Conservation (phyloP, 441 rosid species). For the Populus hybrid region DNA sequence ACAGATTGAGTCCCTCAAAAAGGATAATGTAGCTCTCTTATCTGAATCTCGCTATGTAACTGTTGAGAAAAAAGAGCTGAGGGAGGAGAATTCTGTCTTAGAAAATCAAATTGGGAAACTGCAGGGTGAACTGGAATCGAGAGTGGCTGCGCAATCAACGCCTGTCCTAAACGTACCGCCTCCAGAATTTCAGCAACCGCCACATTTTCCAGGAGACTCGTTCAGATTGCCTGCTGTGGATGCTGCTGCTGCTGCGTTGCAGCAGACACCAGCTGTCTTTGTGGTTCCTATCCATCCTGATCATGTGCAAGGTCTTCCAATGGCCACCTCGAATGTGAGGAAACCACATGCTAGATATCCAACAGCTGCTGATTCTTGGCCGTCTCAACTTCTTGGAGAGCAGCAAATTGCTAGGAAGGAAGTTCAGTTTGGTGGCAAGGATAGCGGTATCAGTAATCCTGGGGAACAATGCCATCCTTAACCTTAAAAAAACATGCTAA, state of each 20-base stretch:
- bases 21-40: constrained; percentile 59
- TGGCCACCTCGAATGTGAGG: constrained; percentile 45
- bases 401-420: constrained; percentile 30
- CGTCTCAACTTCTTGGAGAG: constrained; percentile 67
- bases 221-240: constrained; percentile 33
- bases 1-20: constrained; percentile 65
- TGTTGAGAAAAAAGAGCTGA: constrained; percentile 72
- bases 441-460: constrained; percentile 16
- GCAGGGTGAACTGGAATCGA: constrained; percentile 49
- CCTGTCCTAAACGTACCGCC: constrained; percentile 56
- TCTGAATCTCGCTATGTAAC: constrained; percentile 81
- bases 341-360: constrained; percentile 93
- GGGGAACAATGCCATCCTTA: constrained; percentile 17
- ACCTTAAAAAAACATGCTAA: constrained; percentile 19
- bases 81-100: constrained; percentile 69
- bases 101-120: constrained; percentile 57
- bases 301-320: constrained; percentile 32
- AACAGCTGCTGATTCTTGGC: constrained; percentile 71
- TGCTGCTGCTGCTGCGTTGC: constrained; percentile 22
- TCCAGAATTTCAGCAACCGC: constrained; percentile 38
- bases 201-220: constrained; percentile 31
- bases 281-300: constrained; percentile 62
- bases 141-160: constrained; percentile 36
- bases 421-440: constrained; percentile 15
- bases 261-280: constrained; percentile 50